A percentile compares a stretch with the other conserved stretches of the same genome.
These are phyloP conservation scores for Neopestalotiopsis clavispora DNA, from an alignment of 2,329 filamentous ascomycete species.

Conservation along the genomic window DNA sequence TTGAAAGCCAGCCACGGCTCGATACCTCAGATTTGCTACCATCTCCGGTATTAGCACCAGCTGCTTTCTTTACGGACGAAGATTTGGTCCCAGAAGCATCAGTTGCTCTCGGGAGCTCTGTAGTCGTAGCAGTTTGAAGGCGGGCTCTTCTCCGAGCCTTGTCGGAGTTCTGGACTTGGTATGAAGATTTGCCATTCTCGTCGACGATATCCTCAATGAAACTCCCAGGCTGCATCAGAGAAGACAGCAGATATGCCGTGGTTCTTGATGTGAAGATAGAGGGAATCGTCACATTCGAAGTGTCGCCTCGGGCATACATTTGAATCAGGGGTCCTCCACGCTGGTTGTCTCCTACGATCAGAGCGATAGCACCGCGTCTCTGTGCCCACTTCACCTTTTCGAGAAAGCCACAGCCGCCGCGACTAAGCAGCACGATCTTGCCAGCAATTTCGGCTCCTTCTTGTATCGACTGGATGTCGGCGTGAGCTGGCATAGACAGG, in stretches of 20 bases:
- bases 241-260: constrained; percentile 89
- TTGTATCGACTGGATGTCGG: constrained; percentile 90
- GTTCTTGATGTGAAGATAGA: constrained; percentile 94
- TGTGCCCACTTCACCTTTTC: constrained; percentile 99
- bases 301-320: constrained; percentile 98
- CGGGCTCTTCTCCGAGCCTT: constrained; percentile 42
- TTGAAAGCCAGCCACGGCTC: constrained; percentile 48
- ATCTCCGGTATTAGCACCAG: constrained; percentile 25
- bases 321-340: constrained; percentile 89
- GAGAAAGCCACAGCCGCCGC: constrained; percentile 93
- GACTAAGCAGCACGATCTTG: constrained; percentile 88
- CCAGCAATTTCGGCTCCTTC: constrained; percentile 91
- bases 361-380: constrained; percentile 81
- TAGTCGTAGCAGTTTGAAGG: constrained; percentile 33
- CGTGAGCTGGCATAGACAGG: constrained; percentile 60
- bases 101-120: constrained; percentile 32
- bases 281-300: constrained; percentile 92
- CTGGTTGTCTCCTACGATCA: constrained; percentile 94
- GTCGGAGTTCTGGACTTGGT: constrained; percentile 57
- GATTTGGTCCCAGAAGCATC: constrained; percentile 31
- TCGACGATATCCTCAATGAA: constrained; percentile 65
- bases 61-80: constrained; percentile 31
- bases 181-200: constrained; percentile 61
- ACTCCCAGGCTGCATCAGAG: constrained; percentile 76
- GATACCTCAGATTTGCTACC: constrained; percentile 24